phyloP scores from a whole-genome alignment of 768 basidiomycete species.

The Boletales sp. region DNA sequence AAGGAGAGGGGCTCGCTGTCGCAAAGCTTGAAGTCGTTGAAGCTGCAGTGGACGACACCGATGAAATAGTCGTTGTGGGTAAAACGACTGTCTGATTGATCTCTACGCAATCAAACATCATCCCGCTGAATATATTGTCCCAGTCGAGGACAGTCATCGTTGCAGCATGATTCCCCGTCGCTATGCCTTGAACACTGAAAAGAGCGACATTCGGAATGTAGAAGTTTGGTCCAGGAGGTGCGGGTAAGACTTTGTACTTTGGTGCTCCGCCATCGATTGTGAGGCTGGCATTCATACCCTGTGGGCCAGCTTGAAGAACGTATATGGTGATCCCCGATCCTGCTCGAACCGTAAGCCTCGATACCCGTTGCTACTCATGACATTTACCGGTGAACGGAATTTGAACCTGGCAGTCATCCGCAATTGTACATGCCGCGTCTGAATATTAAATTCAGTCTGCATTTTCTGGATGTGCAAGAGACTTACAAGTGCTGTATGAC shows the following conservation, averaged over 20 bases:
- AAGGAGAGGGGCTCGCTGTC: too few relatives aligned
- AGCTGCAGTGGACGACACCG: neutral
- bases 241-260: slow-evolving; percentile 3
- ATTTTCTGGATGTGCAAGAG: too few relatives aligned
- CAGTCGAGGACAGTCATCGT: slow-evolving; percentile 12
- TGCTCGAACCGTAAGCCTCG: neutral
- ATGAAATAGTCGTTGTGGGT: neutral
- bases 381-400: too few relatives aligned
- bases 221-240: slow-evolving; percentile 11
- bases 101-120: slow-evolving; percentile 18
- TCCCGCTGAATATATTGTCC: slow-evolving; percentile 10
- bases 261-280: slow-evolving; percentile 9
- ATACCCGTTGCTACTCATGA: neutral
- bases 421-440: too few relatives aligned
- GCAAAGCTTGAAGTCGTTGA: neutral
- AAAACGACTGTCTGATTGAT: slow-evolving; percentile 16
- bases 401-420: too few relatives aligned
- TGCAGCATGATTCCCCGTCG: slow-evolving; percentile 12
- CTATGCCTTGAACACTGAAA: slow-evolving; percentile 10
- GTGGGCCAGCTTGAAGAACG: slow-evolving; percentile 16
- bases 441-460: too few relatives aligned
- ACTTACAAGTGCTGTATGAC: too few relatives aligned
- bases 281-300: slow-evolving; percentile 16
- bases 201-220: slow-evolving; percentile 13
- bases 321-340: slow-evolving; percentile 18